phyloP scores from a whole-genome alignment of 2,329 filamentous ascomycete genomes.

The Metarhizium guizhouense region DNA sequence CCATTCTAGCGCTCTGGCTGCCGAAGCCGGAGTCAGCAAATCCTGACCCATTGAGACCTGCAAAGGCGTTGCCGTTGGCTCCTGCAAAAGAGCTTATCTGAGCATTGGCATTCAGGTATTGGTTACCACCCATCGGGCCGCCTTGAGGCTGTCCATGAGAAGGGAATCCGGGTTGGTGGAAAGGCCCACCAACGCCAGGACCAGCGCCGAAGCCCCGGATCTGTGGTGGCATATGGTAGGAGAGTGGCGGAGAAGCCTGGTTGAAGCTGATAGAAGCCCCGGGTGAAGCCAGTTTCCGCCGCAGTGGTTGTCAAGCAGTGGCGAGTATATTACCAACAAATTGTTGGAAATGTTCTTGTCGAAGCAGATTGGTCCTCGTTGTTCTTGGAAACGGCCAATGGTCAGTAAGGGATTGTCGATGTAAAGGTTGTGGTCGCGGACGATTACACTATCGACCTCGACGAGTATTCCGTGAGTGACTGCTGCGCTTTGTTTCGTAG shows the following conservation, averaged over 20 bases:
- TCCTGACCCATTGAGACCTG: conserved; percentile 46
- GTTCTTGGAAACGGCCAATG: not conserved
- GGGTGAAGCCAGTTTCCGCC: not conserved
- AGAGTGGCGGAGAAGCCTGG: not conserved
- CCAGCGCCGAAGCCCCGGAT: conserved; percentile 29
- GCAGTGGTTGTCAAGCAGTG: not conserved
- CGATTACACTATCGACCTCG: not conserved
- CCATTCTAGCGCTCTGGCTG: conserved; percentile 80
- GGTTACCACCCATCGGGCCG: conserved; percentile 52
- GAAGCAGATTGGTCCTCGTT: not conserved
- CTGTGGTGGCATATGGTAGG: conserved; percentile 26
- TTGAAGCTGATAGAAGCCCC: not conserved
- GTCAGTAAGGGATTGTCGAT: not conserved
- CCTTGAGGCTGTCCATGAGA: conserved; percentile 42
- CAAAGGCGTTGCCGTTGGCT: conserved; percentile 46
- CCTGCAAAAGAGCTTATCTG: conserved; percentile 57
- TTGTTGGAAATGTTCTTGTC: not conserved
- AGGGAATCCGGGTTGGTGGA: conserved; percentile 41
- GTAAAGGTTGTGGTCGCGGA: not conserved
- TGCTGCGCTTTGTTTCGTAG: too few relatives aligned
- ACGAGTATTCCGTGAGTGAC: not conserved
- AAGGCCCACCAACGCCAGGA: conserved; percentile 28
- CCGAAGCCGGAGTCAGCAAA: conserved; percentile 65
- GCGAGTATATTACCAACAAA: not conserved
- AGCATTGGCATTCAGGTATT: conserved; percentile 63